A percentile compares a stretch with the other conserved stretches of the same genome.
Evolutionary conservation across 306 rosid genomes (phyloP).

Genomic region (Pterocarpus macrocarpus): DNA sequence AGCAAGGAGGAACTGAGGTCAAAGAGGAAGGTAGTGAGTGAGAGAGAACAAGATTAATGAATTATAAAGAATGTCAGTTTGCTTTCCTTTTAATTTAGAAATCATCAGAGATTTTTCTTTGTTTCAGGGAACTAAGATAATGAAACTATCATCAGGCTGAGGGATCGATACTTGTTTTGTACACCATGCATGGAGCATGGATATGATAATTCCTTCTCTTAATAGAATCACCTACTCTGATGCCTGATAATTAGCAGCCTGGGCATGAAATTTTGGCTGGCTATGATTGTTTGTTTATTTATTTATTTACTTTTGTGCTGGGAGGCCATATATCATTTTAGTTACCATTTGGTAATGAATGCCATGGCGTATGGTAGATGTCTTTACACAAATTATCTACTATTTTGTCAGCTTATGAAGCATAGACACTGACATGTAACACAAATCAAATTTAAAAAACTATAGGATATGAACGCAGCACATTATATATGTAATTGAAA

Average conservation of each 20-base stretch:
- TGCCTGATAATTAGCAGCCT: constrained; percentile 22
- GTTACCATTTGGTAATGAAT: constrained; percentile 4
- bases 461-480: too few relatives aligned
- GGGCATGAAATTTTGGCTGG: constrained; percentile 24
- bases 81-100: not conserved
- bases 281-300: not conserved
- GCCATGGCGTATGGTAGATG: not conserved
- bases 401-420: constrained; percentile 3
- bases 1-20: constrained; percentile 53
- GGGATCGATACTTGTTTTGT: constrained; percentile 2
- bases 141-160: constrained; percentile 17
- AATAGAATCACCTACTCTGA: not conserved
- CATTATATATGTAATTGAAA: too few relatives aligned
- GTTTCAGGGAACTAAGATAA: constrained; percentile 25
- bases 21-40: constrained; percentile 28
- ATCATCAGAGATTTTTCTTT: constrained; percentile 10
- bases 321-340: constrained; percentile 16
- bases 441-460: too few relatives aligned
- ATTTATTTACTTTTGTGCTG: not conserved
- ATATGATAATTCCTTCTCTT: not conserved
- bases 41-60: constrained; percentile 1
- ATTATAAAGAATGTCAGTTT: not conserved
- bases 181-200: not conserved
- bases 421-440: too few relatives aligned
- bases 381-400: not conserved